Evolutionary conservation across 1,284 basidiomycete genomes (phyloP), one percentile per base, ranked within the genome.

Genomic region (Vanrija sp.): DNA sequence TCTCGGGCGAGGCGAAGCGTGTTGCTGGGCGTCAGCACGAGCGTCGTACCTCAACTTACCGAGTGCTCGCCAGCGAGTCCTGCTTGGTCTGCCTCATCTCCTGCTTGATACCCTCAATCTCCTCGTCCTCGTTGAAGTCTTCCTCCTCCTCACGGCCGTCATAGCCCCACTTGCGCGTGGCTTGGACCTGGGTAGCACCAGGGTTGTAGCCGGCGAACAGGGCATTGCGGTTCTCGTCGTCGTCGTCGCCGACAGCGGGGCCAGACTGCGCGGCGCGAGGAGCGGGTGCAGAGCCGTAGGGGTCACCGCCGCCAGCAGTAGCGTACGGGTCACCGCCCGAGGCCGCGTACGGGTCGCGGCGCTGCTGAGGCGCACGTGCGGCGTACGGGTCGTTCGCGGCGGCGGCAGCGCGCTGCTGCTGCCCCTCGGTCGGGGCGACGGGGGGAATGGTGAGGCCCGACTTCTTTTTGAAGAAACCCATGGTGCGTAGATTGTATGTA

Each of bases 101-200:
- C 70, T 90, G 85, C 78, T 97, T 98, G 78, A 98, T 95, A 15
- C 87, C 92, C 77, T 98, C 95, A 6, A 96, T 81, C 69, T 98
- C 95, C 64, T 98, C 94, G 23, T 98, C 94, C 62, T 88, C 88
- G 51, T 75, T 72, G 54, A 73, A 76, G 73, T 95, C 91, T 69
- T 90, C 86, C 57, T 78, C 73, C 39, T 66, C 64, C 61, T 76
- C 73, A 25, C 72, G 53, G 0, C 72, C 71, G 35, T 74, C 53
- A 47, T 75, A 72, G 16, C 75, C 75, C 54, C 72, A 76, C 58
- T 72, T 51, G 44, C 85, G 85, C 12, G 27, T 14, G 24, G 41
- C 44, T 16, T 19, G 41, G 12, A 25, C 23, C 36, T 41, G 24
- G 14, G 14, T 38, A 6, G 24, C 6, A 24, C 27, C 39, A 14